phyloP scores from a whole-genome alignment of 345 rosid species.

The Nasturtium officinale region DNA sequence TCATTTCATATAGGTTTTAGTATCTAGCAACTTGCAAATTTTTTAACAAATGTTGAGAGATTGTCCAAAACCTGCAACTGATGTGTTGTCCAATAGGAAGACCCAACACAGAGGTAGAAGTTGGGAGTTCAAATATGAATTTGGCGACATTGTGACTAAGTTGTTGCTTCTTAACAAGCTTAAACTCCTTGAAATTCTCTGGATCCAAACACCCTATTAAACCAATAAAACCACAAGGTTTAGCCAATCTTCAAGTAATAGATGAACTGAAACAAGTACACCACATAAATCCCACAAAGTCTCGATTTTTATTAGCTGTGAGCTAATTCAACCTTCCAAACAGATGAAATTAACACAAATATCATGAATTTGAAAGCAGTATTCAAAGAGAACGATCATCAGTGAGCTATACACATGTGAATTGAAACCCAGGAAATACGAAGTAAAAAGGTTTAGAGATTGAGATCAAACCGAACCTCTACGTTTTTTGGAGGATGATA shows the following conservation, averaged over 20 bases:
- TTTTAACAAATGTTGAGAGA: neutral
- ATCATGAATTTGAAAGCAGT: neutral
- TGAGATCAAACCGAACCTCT: conserved; percentile 65
- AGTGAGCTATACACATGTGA: conserved; percentile 5
- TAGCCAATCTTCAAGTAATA: neutral
- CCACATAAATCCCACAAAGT: neutral
- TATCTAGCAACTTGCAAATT: conserved; percentile 13
- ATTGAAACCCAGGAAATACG: neutral
- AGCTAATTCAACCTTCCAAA: neutral
- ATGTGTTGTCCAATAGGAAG: conserved; percentile 98
- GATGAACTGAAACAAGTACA: neutral
- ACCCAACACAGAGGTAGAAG: conserved; percentile 78
- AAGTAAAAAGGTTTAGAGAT: neutral
- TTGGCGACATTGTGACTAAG: conserved; percentile 97
- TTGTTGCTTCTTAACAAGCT: conserved; percentile 79
- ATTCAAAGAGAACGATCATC: neutral
- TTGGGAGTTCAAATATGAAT: conserved; percentile 77
- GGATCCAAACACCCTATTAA: conserved; percentile 76
- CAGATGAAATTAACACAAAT: conserved; percentile 8
- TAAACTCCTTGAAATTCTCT: conserved; percentile 84
- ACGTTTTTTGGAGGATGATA: conserved; percentile 66
- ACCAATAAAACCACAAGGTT: conserved; percentile 11
- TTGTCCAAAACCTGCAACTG: conserved; percentile 74
- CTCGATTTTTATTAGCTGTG: neutral
- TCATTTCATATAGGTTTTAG: neutral